These are phyloP conservation scores for Moringa oleifera DNA, from an alignment of 345 rosid genomes.

Conservation along the genomic window DNA sequence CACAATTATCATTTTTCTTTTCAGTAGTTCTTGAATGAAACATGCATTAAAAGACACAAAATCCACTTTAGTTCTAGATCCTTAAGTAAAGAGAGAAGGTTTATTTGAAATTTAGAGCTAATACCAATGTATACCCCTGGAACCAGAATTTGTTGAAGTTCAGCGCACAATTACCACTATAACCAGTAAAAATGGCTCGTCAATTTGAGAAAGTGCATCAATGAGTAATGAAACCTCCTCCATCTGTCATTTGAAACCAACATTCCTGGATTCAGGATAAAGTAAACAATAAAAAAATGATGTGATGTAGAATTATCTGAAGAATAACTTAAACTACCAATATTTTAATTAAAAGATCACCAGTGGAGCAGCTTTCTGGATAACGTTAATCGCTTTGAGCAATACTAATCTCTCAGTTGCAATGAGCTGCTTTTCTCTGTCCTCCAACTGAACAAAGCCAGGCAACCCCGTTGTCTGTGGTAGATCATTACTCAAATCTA, in stretches of 20 bases:
- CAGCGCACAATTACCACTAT: constrained; percentile 99
- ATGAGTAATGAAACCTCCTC: constrained; percentile 90
- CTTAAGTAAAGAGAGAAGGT: constrained; percentile 25
- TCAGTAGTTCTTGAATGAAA: constrained; percentile 13
- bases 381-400: constrained; percentile 51
- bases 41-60: constrained; percentile 2
- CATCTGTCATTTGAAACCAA: constrained; percentile 56
- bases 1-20: constrained; percentile 1
- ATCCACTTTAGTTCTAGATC: constrained; percentile 20
- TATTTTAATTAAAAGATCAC: constrained; percentile 54
- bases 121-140: constrained; percentile 91
- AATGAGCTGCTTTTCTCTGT: constrained; percentile 58
- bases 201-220: constrained; percentile 83
- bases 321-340: constrained; percentile 44
- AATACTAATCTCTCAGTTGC: constrained; percentile 64
- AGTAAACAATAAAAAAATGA: constrained; percentile 16
- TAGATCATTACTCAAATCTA: constrained; percentile 23
- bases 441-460: constrained; percentile 64
- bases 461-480: constrained; percentile 26
- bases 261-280: constrained; percentile 29
- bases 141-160: constrained; percentile 96
- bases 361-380: constrained; percentile 89
- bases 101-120: constrained; percentile 74
- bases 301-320: constrained; percentile 21
- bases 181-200: constrained; percentile 94